A percentile compares a stretch with the other conserved stretches of the same genome.
phyloP scores from a whole-genome alignment of 2,329 filamentous ascomycete genomes.

The Fusarium coffeatum region DNA sequence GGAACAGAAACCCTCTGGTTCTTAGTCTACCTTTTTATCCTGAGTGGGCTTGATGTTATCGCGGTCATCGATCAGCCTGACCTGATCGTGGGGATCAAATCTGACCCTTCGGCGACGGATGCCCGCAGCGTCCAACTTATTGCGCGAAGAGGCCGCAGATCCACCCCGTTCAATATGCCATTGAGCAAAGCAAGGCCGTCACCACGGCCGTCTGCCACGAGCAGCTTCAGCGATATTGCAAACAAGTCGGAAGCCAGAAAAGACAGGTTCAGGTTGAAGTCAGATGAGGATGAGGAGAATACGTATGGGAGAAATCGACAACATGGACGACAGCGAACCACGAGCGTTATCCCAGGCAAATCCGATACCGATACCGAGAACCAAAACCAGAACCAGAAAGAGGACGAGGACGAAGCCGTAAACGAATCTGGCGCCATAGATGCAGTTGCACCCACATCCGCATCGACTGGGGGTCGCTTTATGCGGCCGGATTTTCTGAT shows the following conservation, averaged over 20 bases:
- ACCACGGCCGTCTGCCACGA: conserved; percentile 17
- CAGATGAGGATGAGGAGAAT: conserved; percentile 30
- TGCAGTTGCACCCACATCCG: conserved; percentile 1
- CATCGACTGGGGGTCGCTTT: conserved; percentile 31
- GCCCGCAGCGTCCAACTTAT: conserved; percentile 15
- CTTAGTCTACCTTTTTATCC: conserved; percentile 6
- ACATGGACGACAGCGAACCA: conserved; percentile 19
- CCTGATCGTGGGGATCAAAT: conserved; percentile 16
- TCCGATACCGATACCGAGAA: neutral
- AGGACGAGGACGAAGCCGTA: conserved; percentile 8
- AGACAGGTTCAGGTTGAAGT: conserved; percentile 4
- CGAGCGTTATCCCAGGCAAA: conserved; percentile 11
- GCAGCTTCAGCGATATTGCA: conserved; percentile 27
- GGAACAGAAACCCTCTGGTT: conserved; percentile 1
- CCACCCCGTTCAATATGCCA: conserved; percentile 33
- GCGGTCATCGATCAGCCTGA: neutral
- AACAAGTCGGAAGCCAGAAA: conserved; percentile 19
- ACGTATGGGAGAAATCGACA: conserved; percentile 14
- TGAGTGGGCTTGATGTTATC: conserved; percentile 16
- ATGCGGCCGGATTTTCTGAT: conserved; percentile 38
- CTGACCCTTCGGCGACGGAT: conserved; percentile 29
- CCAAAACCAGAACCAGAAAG: neutral
- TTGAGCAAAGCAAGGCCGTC: conserved; percentile 42
- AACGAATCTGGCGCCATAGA: conserved; percentile 25
- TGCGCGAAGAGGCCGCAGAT: conserved; percentile 7